Evolutionary conservation across 2,329 filamentous ascomycete genomes (phyloP).

Genomic region (Lizonia empirigonia): DNA sequence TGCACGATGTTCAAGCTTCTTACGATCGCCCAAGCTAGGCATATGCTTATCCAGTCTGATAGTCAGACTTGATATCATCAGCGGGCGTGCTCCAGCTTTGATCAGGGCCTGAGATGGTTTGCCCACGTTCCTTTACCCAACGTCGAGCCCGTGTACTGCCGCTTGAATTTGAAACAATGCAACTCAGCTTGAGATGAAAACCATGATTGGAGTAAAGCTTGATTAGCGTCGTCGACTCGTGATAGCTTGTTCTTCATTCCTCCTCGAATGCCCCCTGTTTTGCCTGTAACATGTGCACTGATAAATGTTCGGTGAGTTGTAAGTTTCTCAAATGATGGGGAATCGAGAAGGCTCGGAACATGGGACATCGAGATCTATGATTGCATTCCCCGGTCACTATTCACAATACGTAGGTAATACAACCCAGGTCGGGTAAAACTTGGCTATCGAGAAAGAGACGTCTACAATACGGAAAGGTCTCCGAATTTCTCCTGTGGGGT

Average conservation of each 20-base stretch:
- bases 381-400: constrained; percentile 47
- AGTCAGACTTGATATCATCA: not conserved
- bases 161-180: not conserved
- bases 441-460: constrained; percentile 33
- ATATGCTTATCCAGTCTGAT: constrained; percentile 8
- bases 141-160: not conserved
- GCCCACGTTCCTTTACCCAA: not conserved
- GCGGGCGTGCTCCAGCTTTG: not conserved
- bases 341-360: not conserved
- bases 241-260: not conserved
- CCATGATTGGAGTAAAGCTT: not conserved
- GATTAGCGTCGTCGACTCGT: not conserved
- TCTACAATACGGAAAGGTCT: constrained; percentile 92
- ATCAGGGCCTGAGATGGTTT: not conserved
- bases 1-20: constrained; percentile 3
- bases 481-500: constrained; percentile 90
- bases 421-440: constrained; percentile 43
- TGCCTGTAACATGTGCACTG: not conserved
- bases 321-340: not conserved
- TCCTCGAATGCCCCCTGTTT: not conserved
- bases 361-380: constrained; percentile 29
- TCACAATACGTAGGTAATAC: constrained; percentile 50
- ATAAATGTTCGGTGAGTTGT: not conserved
- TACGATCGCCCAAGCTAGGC: constrained; percentile 10
- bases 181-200: not conserved